Evolutionary conservation across 371 early-diverging fungal species (phyloP).

Genomic region (Mucor sp.): DNA sequence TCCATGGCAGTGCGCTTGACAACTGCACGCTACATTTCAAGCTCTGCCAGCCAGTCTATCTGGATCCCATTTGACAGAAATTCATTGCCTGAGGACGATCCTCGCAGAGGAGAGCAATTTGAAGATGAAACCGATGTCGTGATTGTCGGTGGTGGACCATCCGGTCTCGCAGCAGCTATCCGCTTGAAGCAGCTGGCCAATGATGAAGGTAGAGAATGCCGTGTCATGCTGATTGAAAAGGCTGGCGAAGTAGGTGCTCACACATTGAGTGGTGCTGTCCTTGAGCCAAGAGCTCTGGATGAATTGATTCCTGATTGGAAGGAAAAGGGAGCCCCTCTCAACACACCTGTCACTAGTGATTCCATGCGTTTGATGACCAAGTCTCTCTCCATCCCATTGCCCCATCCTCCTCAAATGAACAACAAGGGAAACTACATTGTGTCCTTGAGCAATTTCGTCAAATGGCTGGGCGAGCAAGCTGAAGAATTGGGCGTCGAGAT

Average conservation of each 20-base stretch:
- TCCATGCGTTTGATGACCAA: conserved; percentile 86
- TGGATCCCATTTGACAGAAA: conserved; percentile 44
- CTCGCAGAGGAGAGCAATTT: conserved; percentile 57
- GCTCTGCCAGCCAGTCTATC: conserved; percentile 26
- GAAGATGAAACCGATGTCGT: conserved; percentile 94
- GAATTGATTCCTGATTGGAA: conserved; percentile 98
- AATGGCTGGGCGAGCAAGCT: conserved; percentile 97
- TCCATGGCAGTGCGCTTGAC: conserved; percentile 28
- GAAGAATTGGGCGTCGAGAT: conserved; percentile 96
- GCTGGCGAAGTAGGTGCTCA: conserved; percentile 96
- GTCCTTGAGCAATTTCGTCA: conserved; percentile 88
- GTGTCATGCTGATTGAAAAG: conserved; percentile 95
- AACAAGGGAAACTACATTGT: conserved; percentile 98
- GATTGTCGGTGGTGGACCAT: conserved; percentile 96
- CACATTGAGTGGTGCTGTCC: conserved; percentile 93
- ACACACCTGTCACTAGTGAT: conserved; percentile 87
- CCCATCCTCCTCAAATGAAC: conserved; percentile 96
- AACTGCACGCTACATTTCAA: conserved; percentile 31
- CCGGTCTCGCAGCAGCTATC: conserved; percentile 95
- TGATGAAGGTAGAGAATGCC: conserved; percentile 82
- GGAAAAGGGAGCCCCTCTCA: conserved; percentile 91
- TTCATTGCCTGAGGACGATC: conserved; percentile 44
- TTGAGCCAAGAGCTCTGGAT: conserved; percentile 91
- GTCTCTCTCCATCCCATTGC: conserved; percentile 83
- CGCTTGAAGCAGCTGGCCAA: conserved; percentile 89